Conservation (phyloP, 768 basidiomycete genomes). For the Kwoniella botswanensis region DNA sequence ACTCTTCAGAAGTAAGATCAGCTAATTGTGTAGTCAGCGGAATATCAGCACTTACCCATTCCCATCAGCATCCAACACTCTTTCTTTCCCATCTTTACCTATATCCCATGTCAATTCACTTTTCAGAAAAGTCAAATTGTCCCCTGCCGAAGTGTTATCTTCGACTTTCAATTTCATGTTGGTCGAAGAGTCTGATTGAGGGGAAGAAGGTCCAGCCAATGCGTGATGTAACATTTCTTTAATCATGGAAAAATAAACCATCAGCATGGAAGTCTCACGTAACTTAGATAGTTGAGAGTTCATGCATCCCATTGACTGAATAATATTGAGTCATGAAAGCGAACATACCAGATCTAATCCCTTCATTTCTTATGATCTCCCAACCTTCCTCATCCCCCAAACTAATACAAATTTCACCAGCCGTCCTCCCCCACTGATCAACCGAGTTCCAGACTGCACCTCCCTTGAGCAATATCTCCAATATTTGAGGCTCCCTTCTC, state of each 20-base stretch:
- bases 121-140: slow-evolving; percentile 67
- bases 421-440: slow-evolving; percentile 78
- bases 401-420: slow-evolving; percentile 87
- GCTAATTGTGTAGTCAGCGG: not conserved
- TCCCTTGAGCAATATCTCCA: slow-evolving; percentile 71
- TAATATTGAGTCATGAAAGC: not conserved
- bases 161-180: slow-evolving; percentile 49
- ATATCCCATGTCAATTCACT: slow-evolving; percentile 71
- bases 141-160: slow-evolving; percentile 56
- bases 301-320: too few species aligned
- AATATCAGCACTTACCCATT: slow-evolving; percentile 47
- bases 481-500: slow-evolving; percentile 68
- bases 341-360: slow-evolving; percentile 79
- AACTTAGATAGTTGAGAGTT: too few species aligned
- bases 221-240: slow-evolving; percentile 56
- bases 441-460: slow-evolving; percentile 96
- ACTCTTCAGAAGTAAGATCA: slow-evolving; percentile 60
- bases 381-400: slow-evolving; percentile 79
- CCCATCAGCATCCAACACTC: slow-evolving; percentile 77
- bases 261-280: too few species aligned
- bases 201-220: slow-evolving; percentile 40
- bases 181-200: slow-evolving; percentile 16
- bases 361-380: slow-evolving; percentile 82
- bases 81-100: slow-evolving; percentile 77
- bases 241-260: too few species aligned